Base-by-base conservation (phyloP, 495 filamentous ascomycete species). In the Aspergillus avenaceus region DNA sequence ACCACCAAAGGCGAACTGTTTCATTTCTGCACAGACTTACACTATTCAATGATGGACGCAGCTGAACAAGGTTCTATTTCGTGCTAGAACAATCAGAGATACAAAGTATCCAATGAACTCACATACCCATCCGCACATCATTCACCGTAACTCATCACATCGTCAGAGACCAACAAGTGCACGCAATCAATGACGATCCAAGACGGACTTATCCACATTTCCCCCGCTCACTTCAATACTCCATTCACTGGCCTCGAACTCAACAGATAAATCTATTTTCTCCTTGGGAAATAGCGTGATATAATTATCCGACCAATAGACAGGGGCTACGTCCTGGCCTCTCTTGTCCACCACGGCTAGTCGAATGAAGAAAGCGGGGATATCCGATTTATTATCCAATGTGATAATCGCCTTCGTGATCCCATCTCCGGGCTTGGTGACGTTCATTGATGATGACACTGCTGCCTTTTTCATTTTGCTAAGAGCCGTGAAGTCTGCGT, bases 251-350 rank as follows among this genome's bases (percentile, higher is more conserved):
- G 9, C 8, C 28, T 1, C 56, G 48, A 27, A 53, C 55, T 60
- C 44, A 4, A 71, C 67, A 7, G 34, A 55, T 25, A 75, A 2
- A 0, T 23, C 42, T 0, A 82, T 18, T 45, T 66, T 76, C 62
- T 86, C 83, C 12, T 65, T 54, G 5, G 82, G 80, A 65, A 75
- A 83, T 9, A 86, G 60, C 1, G 82, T 83, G 12, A 85, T 64
- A 50, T 85, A 85, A 41, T 85, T 85, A 52, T 84, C 80, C 0
- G 74, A 77, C 78, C 79, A 86, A 27, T 66, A 72, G 5, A 82
- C 63, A 3, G 80, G 79, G 13, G 73, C 43, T 0, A 84, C 62
- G 34, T 82, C 75, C 7, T 67, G 43, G 0, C 70, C 63, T 0
- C 56, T 50, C 4, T 45, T 44, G 26, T 80, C 72, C 0, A 80